These are phyloP conservation scores for Phoenix roebelenii DNA, from an alignment of 176 grass and related monocot genomes.

Conservation along the genomic window DNA sequence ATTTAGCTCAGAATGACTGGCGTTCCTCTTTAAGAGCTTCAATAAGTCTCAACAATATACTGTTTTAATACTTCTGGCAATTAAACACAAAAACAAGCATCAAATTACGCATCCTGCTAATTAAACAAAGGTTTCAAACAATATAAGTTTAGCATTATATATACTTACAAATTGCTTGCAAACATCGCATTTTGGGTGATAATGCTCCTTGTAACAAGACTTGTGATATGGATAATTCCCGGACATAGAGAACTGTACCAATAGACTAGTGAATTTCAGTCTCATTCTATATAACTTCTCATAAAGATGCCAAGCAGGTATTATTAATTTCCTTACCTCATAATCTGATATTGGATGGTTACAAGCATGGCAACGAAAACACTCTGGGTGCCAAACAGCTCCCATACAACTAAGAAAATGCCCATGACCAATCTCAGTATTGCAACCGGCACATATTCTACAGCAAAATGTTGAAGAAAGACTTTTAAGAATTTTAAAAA, in stretches of 20 bases:
- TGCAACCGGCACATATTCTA: slow-evolving; percentile 75
- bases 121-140: no score
- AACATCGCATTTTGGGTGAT: slow-evolving; percentile 96
- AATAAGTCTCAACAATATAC: no score
- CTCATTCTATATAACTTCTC: no score
- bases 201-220: slow-evolving; percentile 72
- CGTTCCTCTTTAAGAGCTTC: no score
- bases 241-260: slow-evolving; percentile 76
- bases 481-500: no score
- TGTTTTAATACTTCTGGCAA: no score
- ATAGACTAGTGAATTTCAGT: slow-evolving; percentile 14
- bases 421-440: slow-evolving; percentile 67
- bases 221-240: slow-evolving; percentile 79
- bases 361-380: slow-evolving; percentile 86
- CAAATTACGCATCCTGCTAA: no score
- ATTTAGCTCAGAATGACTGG: no score
- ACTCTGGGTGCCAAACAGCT: slow-evolving; percentile 88
- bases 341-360: slow-evolving; percentile 74
- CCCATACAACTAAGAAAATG: slow-evolving; percentile 82
- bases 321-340: slow-evolving; percentile 42
- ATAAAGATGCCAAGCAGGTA: slow-evolving; percentile 5
- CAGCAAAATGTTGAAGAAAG: slow-evolving; percentile 13
- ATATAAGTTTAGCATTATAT: not conserved
- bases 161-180: slow-evolving; percentile 90
- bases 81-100: no score